Conservation (phyloP, 495 filamentous ascomycete species). For the Trichoderma parareesei region DNA sequence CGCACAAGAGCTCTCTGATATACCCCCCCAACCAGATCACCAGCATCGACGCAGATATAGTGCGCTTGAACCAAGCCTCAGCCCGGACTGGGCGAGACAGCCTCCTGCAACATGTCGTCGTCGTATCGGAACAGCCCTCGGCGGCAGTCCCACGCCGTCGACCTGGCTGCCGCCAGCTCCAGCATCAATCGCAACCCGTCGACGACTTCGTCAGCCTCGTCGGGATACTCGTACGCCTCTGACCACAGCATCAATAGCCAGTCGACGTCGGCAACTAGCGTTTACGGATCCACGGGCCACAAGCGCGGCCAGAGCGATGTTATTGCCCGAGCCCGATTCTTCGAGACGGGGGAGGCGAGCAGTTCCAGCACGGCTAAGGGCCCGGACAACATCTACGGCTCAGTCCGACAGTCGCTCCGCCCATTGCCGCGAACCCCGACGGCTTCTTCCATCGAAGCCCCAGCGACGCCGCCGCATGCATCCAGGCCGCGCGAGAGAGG, state of each 20-base stretch:
- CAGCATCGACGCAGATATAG: not conserved
- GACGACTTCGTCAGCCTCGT: conserved; percentile 55
- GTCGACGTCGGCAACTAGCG: conserved; percentile 68
- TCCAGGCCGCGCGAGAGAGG: conserved; percentile 34
- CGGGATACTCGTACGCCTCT: conserved; percentile 63
- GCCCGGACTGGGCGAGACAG: conserved; percentile 1
- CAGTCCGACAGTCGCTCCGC: conserved; percentile 65
- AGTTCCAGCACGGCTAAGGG: conserved; percentile 38
- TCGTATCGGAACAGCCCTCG: conserved; percentile 47
- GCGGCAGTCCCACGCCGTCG: conserved; percentile 56
- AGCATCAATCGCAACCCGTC: conserved; percentile 50
- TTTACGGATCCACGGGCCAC: conserved; percentile 52
- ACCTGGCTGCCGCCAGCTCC: conserved; percentile 33
- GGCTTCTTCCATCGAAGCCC: conserved; percentile 28
- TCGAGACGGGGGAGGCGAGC: conserved; percentile 28
- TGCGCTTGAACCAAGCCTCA: not conserved
- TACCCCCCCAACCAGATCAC: not conserved
- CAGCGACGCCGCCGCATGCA: conserved; percentile 19
- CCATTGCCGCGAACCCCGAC: conserved; percentile 64
- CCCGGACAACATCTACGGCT: conserved; percentile 54
- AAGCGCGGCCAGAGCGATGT: conserved; percentile 73
- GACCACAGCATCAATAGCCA: conserved; percentile 65
- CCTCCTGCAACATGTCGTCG: conserved; percentile 39
- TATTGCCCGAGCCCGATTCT: conserved; percentile 23
- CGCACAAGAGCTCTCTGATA: not conserved